Conservation (phyloP, 805 yeast species). For the Yarrowia deformans region DNA sequence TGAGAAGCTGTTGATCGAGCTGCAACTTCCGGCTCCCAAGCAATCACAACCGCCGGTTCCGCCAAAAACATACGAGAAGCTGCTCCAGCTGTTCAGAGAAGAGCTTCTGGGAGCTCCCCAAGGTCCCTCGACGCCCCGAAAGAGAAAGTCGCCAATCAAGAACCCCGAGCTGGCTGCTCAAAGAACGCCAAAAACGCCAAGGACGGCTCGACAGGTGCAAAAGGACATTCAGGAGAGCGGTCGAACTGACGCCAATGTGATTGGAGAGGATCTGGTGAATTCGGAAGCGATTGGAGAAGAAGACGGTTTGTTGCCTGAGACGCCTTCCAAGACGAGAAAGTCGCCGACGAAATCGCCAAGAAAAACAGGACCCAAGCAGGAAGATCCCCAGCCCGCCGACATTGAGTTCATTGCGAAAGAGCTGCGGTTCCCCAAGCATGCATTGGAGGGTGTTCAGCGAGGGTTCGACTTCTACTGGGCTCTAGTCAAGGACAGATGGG, state of each 20-base stretch:
- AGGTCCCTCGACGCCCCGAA: constrained; percentile 29
- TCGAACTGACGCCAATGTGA: constrained; percentile 12
- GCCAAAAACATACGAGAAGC: constrained; percentile 42
- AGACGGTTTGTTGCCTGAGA: constrained; percentile 17
- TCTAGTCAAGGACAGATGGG: constrained; percentile 51
- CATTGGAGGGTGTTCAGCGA: constrained; percentile 44
- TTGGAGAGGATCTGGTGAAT: constrained; percentile 32
- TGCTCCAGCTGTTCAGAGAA: constrained; percentile 43
- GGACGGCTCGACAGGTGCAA: constrained; percentile 16
- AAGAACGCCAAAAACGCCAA: constrained; percentile 22
- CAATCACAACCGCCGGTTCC: constrained; percentile 44
- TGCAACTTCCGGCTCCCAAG: constrained; percentile 41
- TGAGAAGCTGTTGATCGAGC: constrained; percentile 41
- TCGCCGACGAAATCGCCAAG: constrained; percentile 22
- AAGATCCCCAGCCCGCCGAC: constrained; percentile 43
- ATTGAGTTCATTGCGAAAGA: constrained; percentile 42
- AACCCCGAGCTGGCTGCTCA: constrained; percentile 23
- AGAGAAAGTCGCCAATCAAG: constrained; percentile 26
- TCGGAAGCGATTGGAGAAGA: constrained; percentile 18
- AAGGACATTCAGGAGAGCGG: constrained; percentile 3
- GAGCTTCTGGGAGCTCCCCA: constrained; percentile 36
- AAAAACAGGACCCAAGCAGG: constrained; percentile 42
- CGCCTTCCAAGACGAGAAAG: constrained; percentile 22
- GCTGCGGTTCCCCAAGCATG: constrained; percentile 42
- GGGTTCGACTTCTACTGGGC: constrained; percentile 47